These are phyloP conservation scores for Aspergillus pseudonomiae DNA, from an alignment of 2,329 filamentous ascomycete genomes.

Conservation along the genomic window DNA sequence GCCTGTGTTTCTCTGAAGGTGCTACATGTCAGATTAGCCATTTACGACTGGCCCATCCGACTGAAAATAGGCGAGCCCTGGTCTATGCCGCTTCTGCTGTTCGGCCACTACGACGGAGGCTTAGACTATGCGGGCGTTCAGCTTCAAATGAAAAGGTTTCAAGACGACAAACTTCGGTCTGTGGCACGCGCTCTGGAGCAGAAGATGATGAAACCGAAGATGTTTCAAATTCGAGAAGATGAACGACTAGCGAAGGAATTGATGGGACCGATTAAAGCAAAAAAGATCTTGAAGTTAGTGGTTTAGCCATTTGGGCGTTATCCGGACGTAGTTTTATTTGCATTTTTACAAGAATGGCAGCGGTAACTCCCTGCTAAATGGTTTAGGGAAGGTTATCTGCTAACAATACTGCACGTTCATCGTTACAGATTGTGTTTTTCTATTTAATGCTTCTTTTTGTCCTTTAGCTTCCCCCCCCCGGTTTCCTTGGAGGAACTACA, in stretches of 20 bases:
- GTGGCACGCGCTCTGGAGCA: constrained; percentile 22
- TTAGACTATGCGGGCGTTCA: constrained; percentile 21
- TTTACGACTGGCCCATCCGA: constrained; percentile 25
- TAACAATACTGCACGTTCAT: background rate
- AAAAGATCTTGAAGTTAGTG: constrained; percentile 18
- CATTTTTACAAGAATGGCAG: background rate
- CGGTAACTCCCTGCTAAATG: background rate
- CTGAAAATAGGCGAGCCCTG: constrained; percentile 25
- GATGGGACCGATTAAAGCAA: constrained; percentile 17
- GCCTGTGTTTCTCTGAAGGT: constrained; percentile 16
- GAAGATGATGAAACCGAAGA: constrained; percentile 21
- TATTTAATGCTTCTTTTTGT: too few relatives aligned
- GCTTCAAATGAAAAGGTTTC: constrained; percentile 19
- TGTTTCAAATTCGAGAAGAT: constrained; percentile 22
- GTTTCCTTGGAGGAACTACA: background rate
- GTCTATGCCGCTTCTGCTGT: constrained; percentile 24
- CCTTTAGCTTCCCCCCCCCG: background rate
- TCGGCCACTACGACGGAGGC: constrained; percentile 10
- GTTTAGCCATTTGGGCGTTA: constrained; percentile 9
- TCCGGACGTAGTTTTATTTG: background rate
- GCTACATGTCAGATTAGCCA: constrained; percentile 20
- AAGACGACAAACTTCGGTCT: constrained; percentile 10
- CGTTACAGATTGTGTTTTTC: background rate
- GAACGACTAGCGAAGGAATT: constrained; percentile 19
- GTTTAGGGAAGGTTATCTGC: background rate